phyloP scores from a whole-genome alignment of 1,284 basidiomycete genomes.

The Leucoagaricus sp. region DNA sequence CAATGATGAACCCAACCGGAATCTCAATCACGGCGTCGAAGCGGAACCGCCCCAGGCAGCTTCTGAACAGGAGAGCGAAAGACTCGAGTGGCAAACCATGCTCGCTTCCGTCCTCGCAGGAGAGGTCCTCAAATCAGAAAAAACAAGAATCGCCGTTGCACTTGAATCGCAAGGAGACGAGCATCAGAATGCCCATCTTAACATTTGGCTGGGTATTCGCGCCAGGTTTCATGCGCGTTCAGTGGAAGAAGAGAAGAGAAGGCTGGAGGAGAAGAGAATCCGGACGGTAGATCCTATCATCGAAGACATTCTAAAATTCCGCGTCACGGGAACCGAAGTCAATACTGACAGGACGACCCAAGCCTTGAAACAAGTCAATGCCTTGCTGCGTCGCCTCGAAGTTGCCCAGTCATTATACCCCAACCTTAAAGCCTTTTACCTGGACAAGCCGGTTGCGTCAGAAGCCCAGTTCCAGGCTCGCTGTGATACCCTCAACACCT shows the following conservation, averaged over 20 bases:
- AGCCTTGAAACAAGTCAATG: conserved; percentile 73
- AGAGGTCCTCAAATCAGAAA: conserved; percentile 92
- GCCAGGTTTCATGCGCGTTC: conserved; percentile 83
- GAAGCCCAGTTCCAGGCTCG: conserved; percentile 73
- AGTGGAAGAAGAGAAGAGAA: conserved; percentile 81
- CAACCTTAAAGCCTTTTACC: conserved; percentile 75
- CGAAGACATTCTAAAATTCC: conserved; percentile 81
- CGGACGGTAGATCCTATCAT: conserved; percentile 83
- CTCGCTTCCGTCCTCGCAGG: conserved; percentile 90
- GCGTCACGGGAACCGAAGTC: conserved; percentile 44
- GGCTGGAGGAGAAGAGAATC: conserved; percentile 81
- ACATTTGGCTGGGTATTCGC: conserved; percentile 90
- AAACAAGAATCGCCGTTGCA: conserved; percentile 81
- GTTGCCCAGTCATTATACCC: conserved; percentile 89
- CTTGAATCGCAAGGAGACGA: conserved; percentile 69
- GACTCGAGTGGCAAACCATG: conserved; percentile 95
- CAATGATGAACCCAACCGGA: conserved; percentile 49
- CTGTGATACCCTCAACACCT: conserved; percentile 86
- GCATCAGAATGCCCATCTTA: conserved; percentile 63
- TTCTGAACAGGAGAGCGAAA: conserved; percentile 73
- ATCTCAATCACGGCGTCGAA: conserved; percentile 57
- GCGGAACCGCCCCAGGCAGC: conserved; percentile 61
- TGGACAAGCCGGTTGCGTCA: conserved; percentile 74
- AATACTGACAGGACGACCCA: conserved; percentile 44
- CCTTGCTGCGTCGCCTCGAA: conserved; percentile 79